Evolutionary conservation across 225 moss, liverwort and hornwort species (phyloP).

Genomic region (Bryoerythrophyllum caledonicum): DNA sequence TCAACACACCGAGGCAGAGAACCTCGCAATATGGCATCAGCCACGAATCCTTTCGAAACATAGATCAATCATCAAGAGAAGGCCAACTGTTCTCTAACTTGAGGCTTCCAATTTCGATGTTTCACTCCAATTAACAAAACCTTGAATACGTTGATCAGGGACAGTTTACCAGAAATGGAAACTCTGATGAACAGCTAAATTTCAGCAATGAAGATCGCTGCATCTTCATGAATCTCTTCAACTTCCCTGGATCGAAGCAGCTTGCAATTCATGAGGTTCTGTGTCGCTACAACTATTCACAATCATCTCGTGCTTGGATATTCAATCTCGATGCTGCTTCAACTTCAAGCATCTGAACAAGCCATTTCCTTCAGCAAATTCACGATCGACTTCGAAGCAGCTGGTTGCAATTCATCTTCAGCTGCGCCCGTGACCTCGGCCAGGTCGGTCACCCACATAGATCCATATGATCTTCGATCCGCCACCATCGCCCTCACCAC

Average conservation of each 20-base stretch:
- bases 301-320: not conserved
- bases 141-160: too few relatives aligned
- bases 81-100: too few relatives aligned
- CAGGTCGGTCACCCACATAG: slow-evolving; percentile 26
- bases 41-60: too few relatives aligned
- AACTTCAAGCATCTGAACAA: not conserved
- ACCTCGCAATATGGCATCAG: not conserved
- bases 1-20: not conserved
- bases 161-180: not conserved
- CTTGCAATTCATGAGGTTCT: not conserved
- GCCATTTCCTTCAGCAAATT: too few relatives aligned
- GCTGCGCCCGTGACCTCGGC: slow-evolving; percentile 2
- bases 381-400: not conserved
- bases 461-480: slow-evolving; percentile 35
- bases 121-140: not conserved
- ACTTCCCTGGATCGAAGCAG: not conserved
- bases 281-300: not conserved
- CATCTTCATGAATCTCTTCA: not conserved
- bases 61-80: not conserved
- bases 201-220: not conserved
- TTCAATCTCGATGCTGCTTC: not conserved
- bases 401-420: not conserved
- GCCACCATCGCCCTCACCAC: slow-evolving; percentile 47
- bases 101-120: not conserved
- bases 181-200: not conserved